A percentile compares a stretch with the other conserved stretches of the same genome.
These are phyloP conservation scores for Murraya paniculata DNA, from an alignment of 345 rosid genomes.

Conservation along the genomic window DNA sequence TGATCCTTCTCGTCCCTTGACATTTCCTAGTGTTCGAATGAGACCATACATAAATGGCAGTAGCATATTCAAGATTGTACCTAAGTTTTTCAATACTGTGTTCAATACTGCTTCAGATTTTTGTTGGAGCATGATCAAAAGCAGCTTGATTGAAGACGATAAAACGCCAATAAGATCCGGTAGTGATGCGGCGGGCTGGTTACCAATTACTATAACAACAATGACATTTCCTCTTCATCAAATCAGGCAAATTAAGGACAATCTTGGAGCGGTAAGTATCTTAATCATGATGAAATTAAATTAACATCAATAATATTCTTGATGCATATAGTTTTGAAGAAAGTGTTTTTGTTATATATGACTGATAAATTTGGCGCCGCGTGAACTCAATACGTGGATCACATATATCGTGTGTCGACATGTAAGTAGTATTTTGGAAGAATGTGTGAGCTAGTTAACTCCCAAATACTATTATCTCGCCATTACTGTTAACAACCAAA, in stretches of 20 bases:
- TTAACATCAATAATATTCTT: too few species aligned
- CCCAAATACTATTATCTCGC: too few species aligned
- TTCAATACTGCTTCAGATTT: constrained; percentile 24
- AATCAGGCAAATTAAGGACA: constrained; percentile 26
- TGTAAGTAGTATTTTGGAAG: too few species aligned
- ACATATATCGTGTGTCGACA: too few species aligned
- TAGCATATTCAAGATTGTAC: not conserved
- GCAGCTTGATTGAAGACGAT: constrained; percentile 26
- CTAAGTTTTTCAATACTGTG: not conserved
- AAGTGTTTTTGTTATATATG: too few species aligned
- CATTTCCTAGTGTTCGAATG: constrained; percentile 20
- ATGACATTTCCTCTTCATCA: constrained; percentile 29
- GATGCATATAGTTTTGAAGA: too few species aligned
- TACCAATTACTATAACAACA: constrained; percentile 16
- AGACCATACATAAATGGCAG: not conserved
- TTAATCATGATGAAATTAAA: too few species aligned
- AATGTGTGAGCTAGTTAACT: too few species aligned
- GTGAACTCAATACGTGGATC: too few species aligned
- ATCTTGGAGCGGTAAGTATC: constrained; percentile 20
- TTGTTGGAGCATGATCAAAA: constrained; percentile 20
- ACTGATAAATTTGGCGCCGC: too few species aligned
- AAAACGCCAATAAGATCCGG: constrained; percentile 23
- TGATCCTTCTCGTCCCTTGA: constrained; percentile 32
- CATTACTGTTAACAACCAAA: too few species aligned
- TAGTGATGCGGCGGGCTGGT: not conserved